Evolutionary conservation across 345 rosid genomes (phyloP).

Genomic region (Psidium guajava): DNA sequence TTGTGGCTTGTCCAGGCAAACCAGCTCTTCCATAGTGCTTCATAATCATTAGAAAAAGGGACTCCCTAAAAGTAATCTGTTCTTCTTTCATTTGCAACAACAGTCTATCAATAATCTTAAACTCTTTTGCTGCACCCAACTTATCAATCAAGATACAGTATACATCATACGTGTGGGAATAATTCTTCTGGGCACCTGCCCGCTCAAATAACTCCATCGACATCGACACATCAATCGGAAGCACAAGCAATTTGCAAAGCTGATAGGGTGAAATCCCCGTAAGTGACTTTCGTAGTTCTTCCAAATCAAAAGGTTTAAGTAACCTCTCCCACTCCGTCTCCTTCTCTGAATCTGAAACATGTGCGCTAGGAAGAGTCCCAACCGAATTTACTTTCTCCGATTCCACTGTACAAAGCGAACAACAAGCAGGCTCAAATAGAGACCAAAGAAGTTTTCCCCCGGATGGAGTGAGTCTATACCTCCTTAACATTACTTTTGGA

Average conservation of each 20-base stretch:
- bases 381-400: background rate
- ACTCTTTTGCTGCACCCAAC: slow-evolving; percentile 59
- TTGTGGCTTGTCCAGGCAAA: slow-evolving; percentile 73
- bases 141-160: slow-evolving; percentile 51
- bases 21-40: slow-evolving; percentile 47
- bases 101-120: slow-evolving; percentile 48
- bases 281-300: slow-evolving; percentile 40
- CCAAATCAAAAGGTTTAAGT: slow-evolving; percentile 68
- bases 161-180: slow-evolving; percentile 52
- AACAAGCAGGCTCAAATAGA: background rate
- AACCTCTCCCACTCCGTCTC: slow-evolving; percentile 75
- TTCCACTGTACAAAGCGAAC: slow-evolving; percentile 9
- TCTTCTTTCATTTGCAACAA: slow-evolving; percentile 71
- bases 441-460: background rate
- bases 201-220: slow-evolving; percentile 51
- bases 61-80: slow-evolving; percentile 52
- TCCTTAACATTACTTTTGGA: background rate
- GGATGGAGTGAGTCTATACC: background rate
- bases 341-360: slow-evolving; percentile 23
- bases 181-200: slow-evolving; percentile 63
- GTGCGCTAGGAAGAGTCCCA: background rate
- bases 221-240: slow-evolving; percentile 58
- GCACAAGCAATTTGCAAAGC: slow-evolving; percentile 47
- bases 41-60: slow-evolving; percentile 66
- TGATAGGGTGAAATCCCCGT: slow-evolving; percentile 41